A percentile compares a stretch with the other conserved stretches of the same genome.
Conservation (phyloP, 495 filamentous ascomycete species). For the Xylaria grammica region DNA sequence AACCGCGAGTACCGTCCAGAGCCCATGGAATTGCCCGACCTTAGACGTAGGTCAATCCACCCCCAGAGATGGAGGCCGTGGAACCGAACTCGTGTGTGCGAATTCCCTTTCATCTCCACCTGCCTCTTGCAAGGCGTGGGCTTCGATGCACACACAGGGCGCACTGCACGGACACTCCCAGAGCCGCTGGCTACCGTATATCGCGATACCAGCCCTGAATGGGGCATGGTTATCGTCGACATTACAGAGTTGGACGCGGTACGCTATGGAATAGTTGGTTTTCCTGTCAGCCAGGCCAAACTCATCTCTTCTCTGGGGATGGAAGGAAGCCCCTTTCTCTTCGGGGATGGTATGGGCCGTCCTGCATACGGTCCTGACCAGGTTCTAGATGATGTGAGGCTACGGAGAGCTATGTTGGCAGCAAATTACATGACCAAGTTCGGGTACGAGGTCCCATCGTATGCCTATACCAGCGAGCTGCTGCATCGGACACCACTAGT, state of each 20-base stretch:
- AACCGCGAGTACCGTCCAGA: conserved; percentile 4
- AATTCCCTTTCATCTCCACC: conserved; percentile 26
- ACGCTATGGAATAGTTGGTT: conserved; percentile 27
- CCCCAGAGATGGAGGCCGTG: not conserved
- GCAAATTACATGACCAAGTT: conserved; percentile 15
- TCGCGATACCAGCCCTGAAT: conserved; percentile 22
- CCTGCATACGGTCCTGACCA: not conserved
- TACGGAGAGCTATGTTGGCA: not conserved
- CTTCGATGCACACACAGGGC: conserved; percentile 16
- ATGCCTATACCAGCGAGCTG: not conserved
- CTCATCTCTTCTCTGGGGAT: conserved; percentile 4
- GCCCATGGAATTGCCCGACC: conserved; percentile 23
- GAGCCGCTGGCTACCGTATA: conserved; percentile 27
- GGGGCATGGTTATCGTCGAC: conserved; percentile 28
- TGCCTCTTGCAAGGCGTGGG: conserved; percentile 25
- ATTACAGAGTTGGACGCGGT: conserved; percentile 24
- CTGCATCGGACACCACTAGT: not conserved
- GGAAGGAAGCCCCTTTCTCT: not conserved
- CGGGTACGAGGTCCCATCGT: not conserved
- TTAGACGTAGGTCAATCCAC: conserved; percentile 2
- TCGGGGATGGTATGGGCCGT: not conserved
- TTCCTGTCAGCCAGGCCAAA: conserved; percentile 4
- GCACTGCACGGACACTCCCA: not conserved
- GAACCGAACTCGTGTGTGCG: conserved; percentile 14
- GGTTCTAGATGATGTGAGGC: conserved; percentile 4